Base-by-base conservation (phyloP, 2,329 filamentous ascomycete genomes). In the Aspergillus aculeatinus region DNA sequence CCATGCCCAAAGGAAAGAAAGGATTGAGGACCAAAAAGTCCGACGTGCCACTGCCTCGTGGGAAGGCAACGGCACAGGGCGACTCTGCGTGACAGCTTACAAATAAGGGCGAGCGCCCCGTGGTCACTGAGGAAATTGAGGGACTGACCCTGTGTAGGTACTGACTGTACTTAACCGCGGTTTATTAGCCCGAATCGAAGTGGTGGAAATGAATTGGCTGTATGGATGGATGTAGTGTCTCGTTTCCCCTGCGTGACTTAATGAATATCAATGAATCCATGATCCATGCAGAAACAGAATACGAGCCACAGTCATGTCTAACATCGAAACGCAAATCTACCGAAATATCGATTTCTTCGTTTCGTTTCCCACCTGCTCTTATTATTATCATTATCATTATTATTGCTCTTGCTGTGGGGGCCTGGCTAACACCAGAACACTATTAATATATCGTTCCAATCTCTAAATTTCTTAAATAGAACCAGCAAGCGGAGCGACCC, bases 1-100 rank as follows among this genome's bases (percentile, higher is more conserved):
- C 49, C 53, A 54, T 63, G 62, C 62, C 62, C 62, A 62, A 62
- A 62, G 29, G 53, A 62, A 53, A 51, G 25, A 62, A 53, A 51
- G 25, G 27, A 29, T 29, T 29, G 7, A 9, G 27, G 27, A 29
- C 27, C 27, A 39, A 42, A 61, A 42, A 61, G 49, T 60, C 49
- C 51, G 52, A 58, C 52, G 53, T 55, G 39, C 39, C 33, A 35
- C 33, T 35, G 14, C 39, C 39, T 44, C 39, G 39, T 44, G 39
- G 39, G 16, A 44, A 10, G 16, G 6, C 16, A 19, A 44, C 39
- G 39, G 39, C 39, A 44, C 39, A 44, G 16, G 39, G 39, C 39
- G 6, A 44, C 16, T 44, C 39, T 44, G 39, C 39, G 39, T 44
- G 39, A 44, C n/a, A 44, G 39, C 39, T 44, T 44, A 44, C 39